phyloP scores from a whole-genome alignment of 2,329 filamentous ascomycete genomes.

The Colletotrichum tanaceti region DNA sequence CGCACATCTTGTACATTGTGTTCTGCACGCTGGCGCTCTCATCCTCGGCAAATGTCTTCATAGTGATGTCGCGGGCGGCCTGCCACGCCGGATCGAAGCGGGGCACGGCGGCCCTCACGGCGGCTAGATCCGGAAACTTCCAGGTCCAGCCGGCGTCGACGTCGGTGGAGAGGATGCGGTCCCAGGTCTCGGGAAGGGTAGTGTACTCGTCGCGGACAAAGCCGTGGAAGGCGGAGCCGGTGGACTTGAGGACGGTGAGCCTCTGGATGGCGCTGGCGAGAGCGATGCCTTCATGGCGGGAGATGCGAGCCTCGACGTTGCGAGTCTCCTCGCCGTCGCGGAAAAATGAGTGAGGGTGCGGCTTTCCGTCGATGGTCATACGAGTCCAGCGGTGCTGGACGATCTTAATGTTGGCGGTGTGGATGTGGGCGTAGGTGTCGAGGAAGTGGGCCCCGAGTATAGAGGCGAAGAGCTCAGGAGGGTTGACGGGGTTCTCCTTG shows the following conservation, averaged over 20 bases:
- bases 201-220: constrained; percentile 96
- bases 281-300: constrained; percentile 75
- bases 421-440: constrained; percentile 88
- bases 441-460: constrained; percentile 91
- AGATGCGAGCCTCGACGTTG: constrained; percentile 79
- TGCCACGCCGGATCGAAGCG: constrained; percentile 85
- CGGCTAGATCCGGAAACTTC: constrained; percentile 76
- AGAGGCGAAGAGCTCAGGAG: constrained; percentile 90
- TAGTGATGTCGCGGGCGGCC: constrained; percentile 83
- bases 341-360: constrained; percentile 94
- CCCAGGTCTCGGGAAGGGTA: constrained; percentile 89
- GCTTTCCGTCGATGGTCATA: constrained; percentile 85
- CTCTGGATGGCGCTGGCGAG: constrained; percentile 83
- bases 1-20: constrained; percentile 99
- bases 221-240: constrained; percentile 93
- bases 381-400: constrained; percentile 91
- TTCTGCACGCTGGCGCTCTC: constrained; percentile 93
- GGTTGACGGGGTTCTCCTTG: constrained; percentile 91
- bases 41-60: constrained; percentile 91
- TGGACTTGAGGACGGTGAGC: constrained; percentile 93
- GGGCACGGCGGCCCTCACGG: constrained; percentile 71
- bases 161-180: constrained; percentile 94
- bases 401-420: constrained; percentile 83
- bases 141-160: constrained; percentile 90
- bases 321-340: constrained; percentile 90